phyloP scores from a whole-genome alignment of 2,329 filamentous ascomycete genomes.

The Diaporthe amygdali region DNA sequence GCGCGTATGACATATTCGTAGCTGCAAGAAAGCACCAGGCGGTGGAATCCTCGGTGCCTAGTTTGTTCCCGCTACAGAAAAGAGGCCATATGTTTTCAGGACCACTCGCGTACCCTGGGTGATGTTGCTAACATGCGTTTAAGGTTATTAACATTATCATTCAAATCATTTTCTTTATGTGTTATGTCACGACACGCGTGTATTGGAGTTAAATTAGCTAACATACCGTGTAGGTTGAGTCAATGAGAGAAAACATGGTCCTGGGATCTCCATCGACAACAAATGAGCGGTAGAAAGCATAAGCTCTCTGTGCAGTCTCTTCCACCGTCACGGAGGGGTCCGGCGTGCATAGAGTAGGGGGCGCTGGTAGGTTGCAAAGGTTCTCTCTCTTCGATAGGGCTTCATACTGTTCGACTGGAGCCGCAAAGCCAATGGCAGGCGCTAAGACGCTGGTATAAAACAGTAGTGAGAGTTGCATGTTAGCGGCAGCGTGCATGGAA shows the following conservation, averaged over 20 bases:
- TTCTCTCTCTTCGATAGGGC: constrained; percentile 39
- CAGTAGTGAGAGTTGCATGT: constrained; percentile 34
- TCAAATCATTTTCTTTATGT: not conserved
- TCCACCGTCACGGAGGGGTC: constrained; percentile 39
- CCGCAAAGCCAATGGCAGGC: constrained; percentile 33
- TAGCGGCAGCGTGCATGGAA: constrained; percentile 12
- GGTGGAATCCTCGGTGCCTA: constrained; percentile 39
- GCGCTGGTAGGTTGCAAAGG: constrained; percentile 40
- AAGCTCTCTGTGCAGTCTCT: constrained; percentile 43
- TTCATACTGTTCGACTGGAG: constrained; percentile 29
- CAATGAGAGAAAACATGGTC: constrained; percentile 47
- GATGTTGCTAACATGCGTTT: constrained; percentile 39
- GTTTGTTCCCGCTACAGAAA: constrained; percentile 42
- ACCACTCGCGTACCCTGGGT: constrained; percentile 41
- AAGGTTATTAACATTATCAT: not conserved
- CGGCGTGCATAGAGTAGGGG: constrained; percentile 42
- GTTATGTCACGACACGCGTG: not conserved
- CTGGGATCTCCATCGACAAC: constrained; percentile 44
- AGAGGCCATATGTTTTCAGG: constrained; percentile 43
- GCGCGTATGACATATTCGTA: constrained; percentile 47
- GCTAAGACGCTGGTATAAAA: constrained; percentile 31
- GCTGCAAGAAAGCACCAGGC: constrained; percentile 43
- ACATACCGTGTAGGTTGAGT: constrained; percentile 40
- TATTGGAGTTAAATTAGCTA: not conserved
- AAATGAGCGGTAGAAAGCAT: constrained; percentile 47